Percentiles rank a stretch among this genome's conserved stretches.
Conservation (phyloP, 768 basidiomycete genomes). For the Amanita rubescens region DNA sequence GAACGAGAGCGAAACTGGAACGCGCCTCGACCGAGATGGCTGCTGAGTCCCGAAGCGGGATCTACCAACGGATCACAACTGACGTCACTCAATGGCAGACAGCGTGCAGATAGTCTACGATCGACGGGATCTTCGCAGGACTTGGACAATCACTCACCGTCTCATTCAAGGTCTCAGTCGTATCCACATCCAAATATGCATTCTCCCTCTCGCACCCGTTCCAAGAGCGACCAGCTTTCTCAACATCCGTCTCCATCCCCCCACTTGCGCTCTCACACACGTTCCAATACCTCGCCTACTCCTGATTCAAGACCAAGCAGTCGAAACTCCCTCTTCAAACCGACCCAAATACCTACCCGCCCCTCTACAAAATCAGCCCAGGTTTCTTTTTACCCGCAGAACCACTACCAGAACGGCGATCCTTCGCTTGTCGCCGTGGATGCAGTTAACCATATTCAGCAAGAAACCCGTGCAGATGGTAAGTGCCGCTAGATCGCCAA, state of each 20-base stretch:
- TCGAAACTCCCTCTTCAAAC: neutral
- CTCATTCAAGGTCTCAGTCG: neutral
- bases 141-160: neutral
- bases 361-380: neutral
- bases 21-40: conserved; percentile 55
- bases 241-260: neutral
- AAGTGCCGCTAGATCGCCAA: neutral
- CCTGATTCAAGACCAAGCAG: neutral
- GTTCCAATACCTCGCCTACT: neutral
- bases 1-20: conserved; percentile 68
- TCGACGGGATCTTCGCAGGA: neutral
- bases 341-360: conserved; percentile 1
- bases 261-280: neutral
- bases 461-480: neutral
- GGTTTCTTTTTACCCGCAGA: too few relatives aligned
- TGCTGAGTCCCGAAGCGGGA: conserved; percentile 6
- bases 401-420: neutral
- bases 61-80: neutral
- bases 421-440: neutral
- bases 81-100: conserved; percentile 7
- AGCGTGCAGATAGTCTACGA: conserved; percentile 1
- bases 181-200: neutral
- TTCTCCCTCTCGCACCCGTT: neutral
- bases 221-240: neutral
- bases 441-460: neutral